Conservation (phyloP, 352 stramenopile species). For the Globisporangium heterothallicum region DNA sequence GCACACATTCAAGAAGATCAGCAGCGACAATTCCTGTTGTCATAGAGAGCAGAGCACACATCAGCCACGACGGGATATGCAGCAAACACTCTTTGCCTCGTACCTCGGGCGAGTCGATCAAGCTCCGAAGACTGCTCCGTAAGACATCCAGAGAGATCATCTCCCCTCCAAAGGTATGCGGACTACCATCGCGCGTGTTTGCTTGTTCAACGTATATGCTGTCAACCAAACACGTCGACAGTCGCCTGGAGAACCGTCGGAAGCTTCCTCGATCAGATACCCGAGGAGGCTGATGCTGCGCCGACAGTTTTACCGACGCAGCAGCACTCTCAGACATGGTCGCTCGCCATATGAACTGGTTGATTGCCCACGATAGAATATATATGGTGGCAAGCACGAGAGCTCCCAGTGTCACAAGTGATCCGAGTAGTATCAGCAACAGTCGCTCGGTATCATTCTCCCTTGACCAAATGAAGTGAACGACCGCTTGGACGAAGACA, state of each 20-base stretch:
- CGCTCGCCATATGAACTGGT: neutral
- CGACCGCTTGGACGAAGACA: slow-evolving; percentile 3
- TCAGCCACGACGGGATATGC: too few relatives aligned
- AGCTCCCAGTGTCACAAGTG: neutral
- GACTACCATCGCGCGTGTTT: neutral
- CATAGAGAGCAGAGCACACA: too few relatives aligned
- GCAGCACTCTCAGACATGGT: neutral
- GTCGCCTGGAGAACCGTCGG: slow-evolving; percentile 1
- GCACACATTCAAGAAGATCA: slow-evolving; percentile 14
- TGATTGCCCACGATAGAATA: neutral
- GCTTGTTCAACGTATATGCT: neutral
- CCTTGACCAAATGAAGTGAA: slow-evolving; percentile 1
- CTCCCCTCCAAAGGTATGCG: neutral
- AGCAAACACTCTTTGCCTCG: neutral
- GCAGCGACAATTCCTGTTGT: slow-evolving; percentile 8
- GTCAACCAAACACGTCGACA: slow-evolving; percentile 10
- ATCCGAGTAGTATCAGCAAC: slow-evolving; percentile 5
- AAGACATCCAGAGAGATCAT: slow-evolving; percentile 5
- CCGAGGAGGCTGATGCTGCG: too few relatives aligned
- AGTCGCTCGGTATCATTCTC: slow-evolving; percentile 9
- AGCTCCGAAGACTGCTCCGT: slow-evolving; percentile 8
- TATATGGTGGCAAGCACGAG: neutral
- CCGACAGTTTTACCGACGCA: too few relatives aligned
- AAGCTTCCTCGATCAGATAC: slow-evolving; percentile 2
- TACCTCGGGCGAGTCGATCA: slow-evolving; percentile 10